phyloP scores from a whole-genome alignment of 2,329 filamentous ascomycete species.

The Apiospora rasikravindrae region DNA sequence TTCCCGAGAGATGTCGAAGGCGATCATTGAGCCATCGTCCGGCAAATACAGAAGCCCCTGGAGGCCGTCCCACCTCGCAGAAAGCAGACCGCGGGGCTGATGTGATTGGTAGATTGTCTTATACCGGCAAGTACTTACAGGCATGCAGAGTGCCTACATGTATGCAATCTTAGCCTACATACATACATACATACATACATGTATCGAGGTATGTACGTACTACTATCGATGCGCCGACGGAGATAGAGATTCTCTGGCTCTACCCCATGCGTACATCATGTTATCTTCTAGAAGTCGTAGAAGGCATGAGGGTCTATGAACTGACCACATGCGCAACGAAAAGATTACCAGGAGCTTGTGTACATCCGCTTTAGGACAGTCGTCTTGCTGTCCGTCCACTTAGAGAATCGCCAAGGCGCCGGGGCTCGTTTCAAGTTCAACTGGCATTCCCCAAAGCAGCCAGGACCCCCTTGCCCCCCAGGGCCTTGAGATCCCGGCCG shows the following conservation, averaged over 20 bases:
- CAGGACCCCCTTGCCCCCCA: constrained; percentile 14
- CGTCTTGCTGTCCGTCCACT: constrained; percentile 30
- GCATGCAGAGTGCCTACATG: not conserved
- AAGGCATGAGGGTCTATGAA: constrained; percentile 6
- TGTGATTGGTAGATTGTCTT: constrained; percentile 10
- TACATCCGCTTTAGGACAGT: constrained; percentile 30
- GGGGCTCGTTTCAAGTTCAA: constrained; percentile 43
- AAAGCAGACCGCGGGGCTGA: constrained; percentile 1
- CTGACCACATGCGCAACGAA: constrained; percentile 3
- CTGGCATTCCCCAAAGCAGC: constrained; percentile 40
- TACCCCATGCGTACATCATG: not conserved
- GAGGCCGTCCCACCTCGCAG: not conserved
- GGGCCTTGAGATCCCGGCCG: constrained; percentile 28
- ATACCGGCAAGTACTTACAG: not conserved
- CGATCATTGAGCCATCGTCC: constrained; percentile 7
- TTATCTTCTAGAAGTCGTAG: constrained; percentile 13
- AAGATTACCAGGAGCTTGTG: constrained; percentile 37
- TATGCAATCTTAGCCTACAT: not conserved
- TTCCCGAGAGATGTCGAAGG: constrained; percentile 10
- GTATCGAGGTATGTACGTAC: no score
- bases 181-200: not conserved
- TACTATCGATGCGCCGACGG: not conserved
- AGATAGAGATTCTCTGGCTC: not conserved
- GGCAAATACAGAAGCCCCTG: constrained; percentile 12
- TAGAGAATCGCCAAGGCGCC: constrained; percentile 32